Conservation (phyloP, 139 green algal species). For the Astrephomene gubernaculifera region DNA sequence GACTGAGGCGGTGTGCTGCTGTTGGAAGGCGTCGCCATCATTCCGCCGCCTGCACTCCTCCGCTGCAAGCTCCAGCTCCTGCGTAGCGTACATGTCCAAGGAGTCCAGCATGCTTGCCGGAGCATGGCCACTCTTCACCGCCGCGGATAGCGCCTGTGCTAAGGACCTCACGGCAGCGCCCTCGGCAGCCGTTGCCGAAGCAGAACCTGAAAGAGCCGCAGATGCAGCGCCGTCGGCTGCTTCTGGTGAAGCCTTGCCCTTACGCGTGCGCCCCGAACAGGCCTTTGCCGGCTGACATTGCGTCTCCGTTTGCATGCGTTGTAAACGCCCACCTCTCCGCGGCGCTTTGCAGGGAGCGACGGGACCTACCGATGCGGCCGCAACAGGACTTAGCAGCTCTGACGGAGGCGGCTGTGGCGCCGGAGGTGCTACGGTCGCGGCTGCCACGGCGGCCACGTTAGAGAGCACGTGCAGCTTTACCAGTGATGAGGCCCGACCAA, state of each 20-base stretch:
- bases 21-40: not conserved
- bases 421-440: not conserved
- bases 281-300: too few species aligned
- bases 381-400: not conserved
- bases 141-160: too few species aligned
- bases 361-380: not conserved
- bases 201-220: too few species aligned
- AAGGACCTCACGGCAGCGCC: too few species aligned
- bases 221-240: too few species aligned
- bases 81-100: constrained; percentile 35
- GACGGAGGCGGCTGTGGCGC: not conserved
- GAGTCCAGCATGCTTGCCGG: constrained; percentile 3
- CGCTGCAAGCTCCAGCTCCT: constrained; percentile 17
- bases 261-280: too few species aligned
- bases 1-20: not conserved
- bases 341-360: constrained; percentile 14
- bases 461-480: constrained; percentile 31
- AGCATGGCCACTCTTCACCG: not conserved
- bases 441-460: not conserved
- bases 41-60: constrained; percentile 19
- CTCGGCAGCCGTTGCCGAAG: too few species aligned
- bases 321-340: constrained; percentile 5
- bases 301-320: constrained; percentile 11
- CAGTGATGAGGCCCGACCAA: too few species aligned
- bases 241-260: too few species aligned